Evolutionary conservation across 495 filamentous ascomycete species (phyloP), one percentile per base, ranked within the genome.

Genomic region (Xylaria intraflava): DNA sequence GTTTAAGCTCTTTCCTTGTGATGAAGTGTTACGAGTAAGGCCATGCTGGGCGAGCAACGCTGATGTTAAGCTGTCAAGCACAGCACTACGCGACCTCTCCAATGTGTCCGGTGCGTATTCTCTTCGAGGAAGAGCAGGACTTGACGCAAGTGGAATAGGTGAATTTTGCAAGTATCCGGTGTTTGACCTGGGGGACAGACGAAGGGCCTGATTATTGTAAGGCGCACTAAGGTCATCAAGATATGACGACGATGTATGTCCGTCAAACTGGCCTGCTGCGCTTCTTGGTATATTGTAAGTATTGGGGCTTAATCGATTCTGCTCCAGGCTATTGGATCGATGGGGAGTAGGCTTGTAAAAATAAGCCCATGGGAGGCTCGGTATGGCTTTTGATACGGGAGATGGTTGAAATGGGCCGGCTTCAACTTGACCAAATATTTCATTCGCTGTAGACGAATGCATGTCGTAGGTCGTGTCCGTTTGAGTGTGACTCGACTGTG

Each of bases 361-460:
- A 47, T 70, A 74, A 10, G 65, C 61, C 73, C 73, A 76, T 17
- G 73, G 72, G 29, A 76, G 62, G 22, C 52, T 69, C 2, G 70
- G 71, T 12, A 73, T 71, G 5, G 65, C 20, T 54, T 71, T 75
- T 0, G 62, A 61, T 2, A 51, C 67, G 8, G 71, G 65, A 12
- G 73, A 73, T 7, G 65, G 67, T 7, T 72, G 66, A 10, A 60
- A 45, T 14, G 56, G 59, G 35, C 58, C 54, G 1, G 53, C 44
- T 1, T 41, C 58, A 45, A 56, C 41, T 42, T 42, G 58, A 19
- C 63, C 68, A 45, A 69, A 69, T 2, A 68, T 60, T 27, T 72
- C 67, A 12, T 66, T 62, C 8, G 70, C 65, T 8, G 62, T 70
- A 19, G 61, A 53, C 2, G 72, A 71, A 46, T 66, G 62, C 69